A percentile compares a stretch with the other conserved stretches of the same genome.
These are phyloP conservation scores for Plasmodium ovale DNA, from an alignment of 169 alveolate genomes.

Conservation along the genomic window DNA sequence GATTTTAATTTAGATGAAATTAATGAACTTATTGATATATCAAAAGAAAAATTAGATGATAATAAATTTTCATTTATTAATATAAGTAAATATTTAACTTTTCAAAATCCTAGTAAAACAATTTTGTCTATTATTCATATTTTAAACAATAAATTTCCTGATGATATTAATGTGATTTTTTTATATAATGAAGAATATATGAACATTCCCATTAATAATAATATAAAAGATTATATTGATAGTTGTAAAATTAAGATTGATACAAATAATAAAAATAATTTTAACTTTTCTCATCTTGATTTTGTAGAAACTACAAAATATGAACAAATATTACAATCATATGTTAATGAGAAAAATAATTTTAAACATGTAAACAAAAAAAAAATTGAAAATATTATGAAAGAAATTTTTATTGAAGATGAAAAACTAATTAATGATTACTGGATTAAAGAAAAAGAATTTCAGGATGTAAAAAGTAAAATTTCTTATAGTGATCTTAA, in stretches of 20 bases:
- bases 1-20: slow-evolving; percentile 63
- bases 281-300: slow-evolving; percentile 42
- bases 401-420: slow-evolving; percentile 13
- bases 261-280: neutral
- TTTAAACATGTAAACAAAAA: slow-evolving; percentile 28
- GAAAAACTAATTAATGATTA: slow-evolving; percentile 1
- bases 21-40: slow-evolving; percentile 41
- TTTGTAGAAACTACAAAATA: slow-evolving; percentile 41
- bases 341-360: neutral
- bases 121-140: slow-evolving; percentile 56
- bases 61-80: slow-evolving; percentile 46
- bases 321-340: slow-evolving; percentile 23
- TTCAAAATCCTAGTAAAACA: slow-evolving; percentile 53
- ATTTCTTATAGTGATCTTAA: slow-evolving; percentile 18
- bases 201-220: neutral
- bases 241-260: neutral
- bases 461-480: slow-evolving; percentile 24
- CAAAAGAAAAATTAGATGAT: slow-evolving; percentile 46
- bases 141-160: slow-evolving; percentile 28
- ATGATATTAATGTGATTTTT: slow-evolving; percentile 49
- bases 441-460: slow-evolving; percentile 60
- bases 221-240: neutral
- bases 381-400: slow-evolving; percentile 23
- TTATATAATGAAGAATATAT: slow-evolving; percentile 69
- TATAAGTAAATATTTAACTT: slow-evolving; percentile 62